Evolutionary conservation across 306 rosid species (phyloP), one percentile per base, ranked within the genome.

Genomic region (Echinosophora koreensis): DNA sequence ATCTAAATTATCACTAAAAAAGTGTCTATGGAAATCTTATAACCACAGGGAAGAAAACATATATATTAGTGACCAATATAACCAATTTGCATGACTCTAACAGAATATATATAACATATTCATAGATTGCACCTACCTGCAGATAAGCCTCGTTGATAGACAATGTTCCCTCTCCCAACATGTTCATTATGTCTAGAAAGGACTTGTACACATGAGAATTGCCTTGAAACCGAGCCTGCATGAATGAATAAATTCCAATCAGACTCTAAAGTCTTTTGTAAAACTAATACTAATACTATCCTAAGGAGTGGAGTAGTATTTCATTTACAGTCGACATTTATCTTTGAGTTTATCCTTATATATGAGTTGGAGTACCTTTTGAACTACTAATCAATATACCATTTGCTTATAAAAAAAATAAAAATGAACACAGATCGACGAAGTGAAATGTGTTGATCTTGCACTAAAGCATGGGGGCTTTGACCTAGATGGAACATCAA

Each of bases 141-240:
- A 22, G 27, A 56, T 84, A 86, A 64, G 87, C 87, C 79, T 89
- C 86, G 16, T 14, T 76, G 5, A 79, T 77, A 50, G 81, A 82
- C 82, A 80, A 90, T 80, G 67, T 84, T 70, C 86, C 96, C 80
- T 80, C 81, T 28, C 86, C 74, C 52, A 84, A 81, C 90, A 81
- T 49, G 69, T 83, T 81, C 79, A 92, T 67, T 65, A 70, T 84
- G 82, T 87, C 90, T 15, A 84, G 66, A 47, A 92, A 92, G 58
- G 90, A 83, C 52, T 75, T 82, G 71, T 83, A 88, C 28, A 81
- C 88, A 32, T 9, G 77, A 15, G 57, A 84, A 76, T 92, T 86
- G 7, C 78, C 81, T 77, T 86, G 86, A 46, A 92, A 90, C 3
- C 93, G 90, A 56, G 76, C 74, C 97, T 90, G 87, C 60, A 46